phyloP scores from a whole-genome alignment of 129 eudicot genomes.

The Flaveria trinervia region DNA sequence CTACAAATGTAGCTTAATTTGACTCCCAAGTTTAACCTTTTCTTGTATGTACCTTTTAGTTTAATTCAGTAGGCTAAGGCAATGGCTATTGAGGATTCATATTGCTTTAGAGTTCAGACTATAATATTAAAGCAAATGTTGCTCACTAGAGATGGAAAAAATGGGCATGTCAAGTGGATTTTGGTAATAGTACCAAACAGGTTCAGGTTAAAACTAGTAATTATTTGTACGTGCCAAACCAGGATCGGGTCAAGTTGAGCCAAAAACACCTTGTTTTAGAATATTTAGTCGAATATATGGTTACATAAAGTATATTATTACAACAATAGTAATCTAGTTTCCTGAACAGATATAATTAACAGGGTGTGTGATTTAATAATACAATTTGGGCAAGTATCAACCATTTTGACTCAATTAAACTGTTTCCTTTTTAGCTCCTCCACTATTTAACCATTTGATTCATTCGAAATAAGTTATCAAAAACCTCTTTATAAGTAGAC shows the following conservation, averaged over 20 bases:
- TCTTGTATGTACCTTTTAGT: background rate
- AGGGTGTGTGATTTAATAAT: background rate
- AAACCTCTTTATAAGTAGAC: background rate
- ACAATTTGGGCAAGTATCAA: background rate
- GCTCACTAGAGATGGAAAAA: background rate
- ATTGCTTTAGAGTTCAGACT: background rate
- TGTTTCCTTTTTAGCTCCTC: background rate
- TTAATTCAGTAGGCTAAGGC: slow-evolving; percentile 8
- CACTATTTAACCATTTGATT: background rate
- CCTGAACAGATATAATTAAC: background rate
- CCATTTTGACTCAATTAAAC: background rate
- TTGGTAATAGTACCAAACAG: background rate
- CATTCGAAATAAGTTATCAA: background rate
- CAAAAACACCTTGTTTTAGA: background rate
- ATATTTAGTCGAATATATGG: background rate
- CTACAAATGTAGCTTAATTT: background rate
- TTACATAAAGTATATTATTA: background rate
- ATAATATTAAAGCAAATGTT: background rate
- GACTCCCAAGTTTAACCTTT: slow-evolving; percentile 2
- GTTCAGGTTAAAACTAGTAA: background rate
- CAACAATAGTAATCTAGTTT: background rate
- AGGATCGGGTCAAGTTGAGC: background rate
- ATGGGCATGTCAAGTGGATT: background rate
- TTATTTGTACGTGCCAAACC: background rate
- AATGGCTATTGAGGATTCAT: background rate